Base-by-base conservation (phyloP, 768 basidiomycete genomes). In the Lactarius deliciosus region DNA sequence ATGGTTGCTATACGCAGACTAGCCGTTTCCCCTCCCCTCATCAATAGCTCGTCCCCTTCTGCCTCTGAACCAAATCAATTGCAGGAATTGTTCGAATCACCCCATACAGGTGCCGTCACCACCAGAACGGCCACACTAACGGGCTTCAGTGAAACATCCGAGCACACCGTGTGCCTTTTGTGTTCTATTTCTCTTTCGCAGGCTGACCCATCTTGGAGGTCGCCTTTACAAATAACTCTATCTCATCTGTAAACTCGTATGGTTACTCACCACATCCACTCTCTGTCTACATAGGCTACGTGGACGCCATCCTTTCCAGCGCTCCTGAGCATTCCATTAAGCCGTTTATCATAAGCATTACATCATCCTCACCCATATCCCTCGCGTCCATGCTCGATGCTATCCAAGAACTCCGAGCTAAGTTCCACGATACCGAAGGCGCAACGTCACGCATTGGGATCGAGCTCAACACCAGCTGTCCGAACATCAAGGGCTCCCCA, bases 381-480 rank as follows among this genome's bases (percentile, higher is more conserved):
- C 82, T 92, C 56, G 73, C 72, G 9, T 70, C 75, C 28, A 87
- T 91, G 85, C 74, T 94, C 53, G 73, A 75, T 38, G 72, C 79
- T n/a, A 82, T 95, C 72, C 89, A 88, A 72, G 72, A 61, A 2
- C 80, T 92, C 13, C 86, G 91, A n/a, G 40, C 54, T 1, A 71
- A 74, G 61, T 66, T 77, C 34, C 68, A 69, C 41, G 74, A 73
- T 62, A 0, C 34, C 7, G 30, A 50, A 69, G 73, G 62, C 75
- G 80, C 68, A 72, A 59, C 68, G 1, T 74, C 74, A n/a, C 70
- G 79, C 69, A 78, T 94, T 66, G 92, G 83, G 16, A 77, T 93
- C 71, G 93, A 95, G 76, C 79, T 94, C 73, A 95, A 95, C 75
- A 86, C 91, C 0, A 90, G 87, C 47, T 95, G 93, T 70, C 93